phyloP scores from a whole-genome alignment of 2,329 filamentous ascomycete genomes.

The Xylariaceae sp. region DNA sequence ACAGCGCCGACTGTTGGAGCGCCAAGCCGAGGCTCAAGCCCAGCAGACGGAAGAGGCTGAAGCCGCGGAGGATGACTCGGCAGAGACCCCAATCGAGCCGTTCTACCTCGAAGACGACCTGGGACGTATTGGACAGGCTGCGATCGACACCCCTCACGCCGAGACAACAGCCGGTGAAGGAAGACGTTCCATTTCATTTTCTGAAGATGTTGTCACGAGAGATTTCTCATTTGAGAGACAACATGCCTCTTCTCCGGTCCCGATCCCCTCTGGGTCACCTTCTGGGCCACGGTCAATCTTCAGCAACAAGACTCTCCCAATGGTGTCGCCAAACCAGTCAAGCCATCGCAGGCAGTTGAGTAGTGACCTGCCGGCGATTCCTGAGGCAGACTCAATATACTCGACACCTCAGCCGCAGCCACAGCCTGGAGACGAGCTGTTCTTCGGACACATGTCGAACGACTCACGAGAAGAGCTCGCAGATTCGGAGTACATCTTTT shows the following conservation, averaged over 20 bases:
- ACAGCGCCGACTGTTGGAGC: constrained; percentile 37
- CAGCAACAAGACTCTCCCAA: constrained; percentile 28
- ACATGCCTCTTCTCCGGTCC: constrained; percentile 11
- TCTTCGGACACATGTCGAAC: constrained; percentile 12
- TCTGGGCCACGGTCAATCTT: constrained; percentile 14
- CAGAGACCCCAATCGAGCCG: constrained; percentile 45
- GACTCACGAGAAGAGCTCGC: constrained; percentile 23
- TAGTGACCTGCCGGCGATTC: constrained; percentile 27
- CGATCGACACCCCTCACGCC: constrained; percentile 32
- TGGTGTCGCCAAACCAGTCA: constrained; percentile 28
- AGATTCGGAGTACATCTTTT: constrained; percentile 46
- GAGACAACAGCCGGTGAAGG: constrained; percentile 30
- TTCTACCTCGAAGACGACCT: constrained; percentile 50
- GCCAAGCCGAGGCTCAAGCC: constrained; percentile 28
- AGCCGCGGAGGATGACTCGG: constrained; percentile 32
- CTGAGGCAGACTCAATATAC: constrained; percentile 16
- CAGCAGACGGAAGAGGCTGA: constrained; percentile 16
- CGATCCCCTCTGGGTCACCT: constrained; percentile 9
- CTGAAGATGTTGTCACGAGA: constrained; percentile 21
- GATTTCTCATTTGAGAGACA: constrained; percentile 25
- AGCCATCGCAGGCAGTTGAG: constrained; percentile 24
- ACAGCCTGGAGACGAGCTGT: constrained; percentile 15
- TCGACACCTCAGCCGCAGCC: constrained; percentile 11
- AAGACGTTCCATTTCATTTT: constrained; percentile 21
- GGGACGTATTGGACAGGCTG: constrained; percentile 35